These are phyloP conservation scores for Leccinum glutinopallens DNA, from an alignment of 1,284 basidiomycete genomes.

Conservation along the genomic window DNA sequence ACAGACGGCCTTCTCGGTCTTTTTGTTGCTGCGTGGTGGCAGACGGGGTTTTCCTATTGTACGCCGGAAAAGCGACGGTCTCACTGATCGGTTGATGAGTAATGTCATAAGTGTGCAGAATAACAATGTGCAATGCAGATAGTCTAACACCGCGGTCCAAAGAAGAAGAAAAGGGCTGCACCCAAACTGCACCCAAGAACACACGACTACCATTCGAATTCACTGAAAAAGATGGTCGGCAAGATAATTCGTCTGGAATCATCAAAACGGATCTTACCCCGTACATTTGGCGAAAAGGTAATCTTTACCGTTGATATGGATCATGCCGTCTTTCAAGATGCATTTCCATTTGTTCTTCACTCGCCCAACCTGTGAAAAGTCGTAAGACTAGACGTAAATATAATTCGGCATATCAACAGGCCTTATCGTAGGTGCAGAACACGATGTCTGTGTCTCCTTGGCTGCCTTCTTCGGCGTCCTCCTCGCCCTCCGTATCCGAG, in stretches of 20 bases:
- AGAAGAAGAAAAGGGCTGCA: slow-evolving; percentile 5
- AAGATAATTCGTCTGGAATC: not conserved
- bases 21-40: slow-evolving; percentile 6
- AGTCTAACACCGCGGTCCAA: slow-evolving; percentile 23
- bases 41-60: slow-evolving; percentile 26
- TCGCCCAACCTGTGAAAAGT: slow-evolving; percentile 74
- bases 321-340: slow-evolving; percentile 98
- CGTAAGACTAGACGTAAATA: slow-evolving; percentile 5
- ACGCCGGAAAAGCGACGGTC: slow-evolving; percentile 23
- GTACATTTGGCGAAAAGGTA: slow-evolving; percentile 97
- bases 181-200: slow-evolving; percentile 1
- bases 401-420: slow-evolving; percentile 35
- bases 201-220: slow-evolving; percentile 42
- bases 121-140: slow-evolving; percentile 25
- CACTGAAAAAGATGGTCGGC: slow-evolving; percentile 24
- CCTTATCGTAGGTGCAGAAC: slow-evolving; percentile 99
- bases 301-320: slow-evolving; percentile 95
- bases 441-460: slow-evolving; percentile 88
- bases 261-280: not conserved
- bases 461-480: slow-evolving; percentile 65
- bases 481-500: slow-evolving; percentile 80
- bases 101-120: slow-evolving; percentile 30
- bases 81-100: slow-evolving; percentile 21
- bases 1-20: slow-evolving; percentile 5
- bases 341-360: slow-evolving; percentile 99